Evolutionary conservation across 2,329 filamentous ascomycete genomes (phyloP).

Genomic region (Drechslera avenae): DNA sequence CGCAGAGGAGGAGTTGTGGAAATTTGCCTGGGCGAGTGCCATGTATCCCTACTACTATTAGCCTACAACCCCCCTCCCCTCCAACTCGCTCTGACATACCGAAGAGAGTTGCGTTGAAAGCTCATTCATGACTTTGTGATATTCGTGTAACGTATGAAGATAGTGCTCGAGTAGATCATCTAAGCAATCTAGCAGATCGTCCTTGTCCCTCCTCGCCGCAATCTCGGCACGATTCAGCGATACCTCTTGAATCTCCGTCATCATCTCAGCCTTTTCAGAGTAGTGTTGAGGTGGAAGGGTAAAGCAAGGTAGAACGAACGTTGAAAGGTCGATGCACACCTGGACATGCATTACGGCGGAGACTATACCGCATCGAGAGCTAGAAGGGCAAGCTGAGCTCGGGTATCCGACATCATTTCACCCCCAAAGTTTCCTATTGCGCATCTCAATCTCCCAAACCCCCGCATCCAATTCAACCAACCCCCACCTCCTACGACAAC

Average conservation of each 20-base stretch:
- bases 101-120: conserved; percentile 61
- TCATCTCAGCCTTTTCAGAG: neutral
- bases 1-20: conserved; percentile 66
- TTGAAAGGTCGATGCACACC: neutral
- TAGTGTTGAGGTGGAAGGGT: neutral
- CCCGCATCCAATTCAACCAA: conserved; percentile 4
- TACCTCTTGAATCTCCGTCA: conserved; percentile 16
- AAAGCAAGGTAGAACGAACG: no score
- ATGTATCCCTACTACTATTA: conserved; percentile 49
- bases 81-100: conserved; percentile 49
- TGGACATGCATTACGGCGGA: conserved; percentile 11
- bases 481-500: no score
- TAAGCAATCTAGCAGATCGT: conserved; percentile 53
- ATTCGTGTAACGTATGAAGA: conserved; percentile 68
- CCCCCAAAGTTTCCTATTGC: conserved; percentile 5
- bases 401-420: conserved; percentile 21
- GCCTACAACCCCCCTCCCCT: neutral
- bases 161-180: conserved; percentile 70
- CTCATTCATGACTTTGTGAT: conserved; percentile 63
- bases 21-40: conserved; percentile 75
- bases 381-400: conserved; percentile 15
- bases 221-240: neutral
- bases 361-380: conserved; percentile 20
- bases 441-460: conserved; percentile 1
- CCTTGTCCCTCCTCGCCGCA: conserved; percentile 19